Base-by-base conservation (phyloP, 805 yeast genomes). In the Candida yuanshanica region DNA sequence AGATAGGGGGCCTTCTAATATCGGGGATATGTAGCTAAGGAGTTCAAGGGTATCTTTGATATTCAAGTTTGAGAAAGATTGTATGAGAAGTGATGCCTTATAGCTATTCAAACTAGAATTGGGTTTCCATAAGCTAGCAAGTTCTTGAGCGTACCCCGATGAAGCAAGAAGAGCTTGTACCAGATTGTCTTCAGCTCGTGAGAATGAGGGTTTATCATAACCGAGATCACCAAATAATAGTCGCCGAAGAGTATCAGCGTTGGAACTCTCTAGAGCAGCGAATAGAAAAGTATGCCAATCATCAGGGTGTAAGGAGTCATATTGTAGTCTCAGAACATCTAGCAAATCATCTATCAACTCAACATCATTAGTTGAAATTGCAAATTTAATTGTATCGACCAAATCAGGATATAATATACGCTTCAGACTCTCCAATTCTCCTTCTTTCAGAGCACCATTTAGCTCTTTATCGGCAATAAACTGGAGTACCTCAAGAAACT, bases 281-380 rank as follows among this genome's bases (percentile, higher is more conserved):
- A 24, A n/a, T 10, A 44, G 23, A 9, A 44, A 27, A 1, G 46
- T 37, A 22, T 47, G 48, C 20, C 36, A 47, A 23, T 47, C 50
- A 23, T 45, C 48, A 5, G 41, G 9, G 3, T 42, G 45, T 2
- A 44, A 16, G 10, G 21, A 21, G 4, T 35, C 32, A 9, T 32
- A 33, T 6, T 38, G 34, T 2, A n/a, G 20, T 5, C 24, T 11
- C 6, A 35, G 25, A 11, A 43, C 17, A 5, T 20, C 20, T 3
- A 43, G 22, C 4, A 43, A 22, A 17, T 43, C 46, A 8, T 32
- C 24, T 13, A 42, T 11, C 10, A 22, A 33, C 10, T 42, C 48
- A 10, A 14, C 10, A 18, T 45, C 43, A 3, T 22, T 34, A 18
- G 35, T 12, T 7, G 39, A 11, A 16, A 45, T 45, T 10, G 46